Percentiles rank a stretch among this genome's conserved stretches.
phyloP scores from a whole-genome alignment of 2,329 filamentous ascomycete genomes.

The Ophioceras dolichostomum region DNA sequence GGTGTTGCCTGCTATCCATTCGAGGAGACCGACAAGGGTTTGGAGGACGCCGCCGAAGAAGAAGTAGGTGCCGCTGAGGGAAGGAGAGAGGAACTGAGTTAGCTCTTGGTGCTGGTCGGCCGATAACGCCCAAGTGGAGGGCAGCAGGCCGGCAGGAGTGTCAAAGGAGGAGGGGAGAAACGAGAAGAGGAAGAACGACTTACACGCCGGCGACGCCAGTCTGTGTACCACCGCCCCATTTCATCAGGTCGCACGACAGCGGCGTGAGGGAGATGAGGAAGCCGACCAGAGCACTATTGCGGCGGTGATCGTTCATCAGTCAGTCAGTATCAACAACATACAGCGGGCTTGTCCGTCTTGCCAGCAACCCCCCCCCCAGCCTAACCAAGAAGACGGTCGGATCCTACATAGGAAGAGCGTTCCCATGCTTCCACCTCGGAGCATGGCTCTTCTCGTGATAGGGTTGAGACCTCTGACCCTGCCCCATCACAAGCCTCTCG shows the following conservation, averaged over 20 bases:
- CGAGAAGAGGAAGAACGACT: constrained; percentile 10
- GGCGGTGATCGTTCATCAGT: neutral
- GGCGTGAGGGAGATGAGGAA: constrained; percentile 29
- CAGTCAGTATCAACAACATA: too few relatives aligned
- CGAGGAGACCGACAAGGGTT: constrained; percentile 29
- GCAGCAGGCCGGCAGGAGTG: too few relatives aligned
- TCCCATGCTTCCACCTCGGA: constrained; percentile 38
- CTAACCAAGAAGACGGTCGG: neutral
- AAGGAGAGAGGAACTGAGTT: too few relatives aligned
- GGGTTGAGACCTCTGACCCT: too few relatives aligned
- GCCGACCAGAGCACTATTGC: constrained; percentile 32
- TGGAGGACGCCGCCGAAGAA: constrained; percentile 33
- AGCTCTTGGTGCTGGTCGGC: constrained; percentile 9
- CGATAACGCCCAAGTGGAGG: neutral
- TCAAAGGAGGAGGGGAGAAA: neutral
- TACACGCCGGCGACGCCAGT: constrained; percentile 35
- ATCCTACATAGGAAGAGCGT: constrained; percentile 46
- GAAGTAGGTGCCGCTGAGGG: constrained; percentile 27
- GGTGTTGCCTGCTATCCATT: constrained; percentile 36
- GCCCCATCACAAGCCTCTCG: constrained; percentile 31
- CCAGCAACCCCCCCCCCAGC: too few relatives aligned
- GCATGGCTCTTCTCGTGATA: too few relatives aligned
- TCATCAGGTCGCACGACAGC: constrained; percentile 27
- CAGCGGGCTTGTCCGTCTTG: neutral
- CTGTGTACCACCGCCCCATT: constrained; percentile 31